Base-by-base conservation (phyloP, 2,329 filamentous ascomycete genomes). In the Penicillium glabrum region DNA sequence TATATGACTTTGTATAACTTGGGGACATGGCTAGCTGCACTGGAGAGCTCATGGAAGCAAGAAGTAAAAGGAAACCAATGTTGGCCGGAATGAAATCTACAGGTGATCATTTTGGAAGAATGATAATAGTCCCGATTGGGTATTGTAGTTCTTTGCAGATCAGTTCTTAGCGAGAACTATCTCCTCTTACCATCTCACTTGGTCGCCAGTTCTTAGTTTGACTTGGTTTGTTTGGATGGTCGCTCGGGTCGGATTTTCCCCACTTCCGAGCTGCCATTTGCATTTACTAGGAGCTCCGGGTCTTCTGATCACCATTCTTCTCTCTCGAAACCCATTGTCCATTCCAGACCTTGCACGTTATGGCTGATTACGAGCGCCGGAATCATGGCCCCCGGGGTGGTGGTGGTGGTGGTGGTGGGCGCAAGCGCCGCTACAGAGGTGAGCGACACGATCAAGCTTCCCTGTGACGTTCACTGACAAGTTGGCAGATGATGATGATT, bases 401-500 rank as follows among this genome's bases (percentile, higher is more conserved):
- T 67, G 72, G 69, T 19, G 19, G 69, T 19, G 19, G 19, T 67
- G 72, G 72, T 57, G 70, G 70, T 67, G 73, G 72, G 64, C 86
- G 89, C 73, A 96, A 96, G 78, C 83, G 89, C 68, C 85, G 91
- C 71, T 89, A 87, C 71, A 83, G 90, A 89, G 91, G 91, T 93
- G 73, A 61, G 57, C 57, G 21, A 57, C 16, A 52, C 48, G 50
- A 10, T 43, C 26, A 45, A 50, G 51, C 55, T 58, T 51, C 46
- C 47, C 19, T 47, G 16, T 41, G 31, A 57, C 48, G 51, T 21
- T 47, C 56, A 57, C 67, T 77, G 66, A 79, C 62, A 51, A 54
- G 44, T 24, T 54, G 46, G 31, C 61, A 85, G 90, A 95, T 63
- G 89, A 95, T 64, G 89, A 96, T 67, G 87, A 92, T 56, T 84